phyloP scores from a whole-genome alignment of 805 yeast species.

The Barnettozyma pratensis region DNA sequence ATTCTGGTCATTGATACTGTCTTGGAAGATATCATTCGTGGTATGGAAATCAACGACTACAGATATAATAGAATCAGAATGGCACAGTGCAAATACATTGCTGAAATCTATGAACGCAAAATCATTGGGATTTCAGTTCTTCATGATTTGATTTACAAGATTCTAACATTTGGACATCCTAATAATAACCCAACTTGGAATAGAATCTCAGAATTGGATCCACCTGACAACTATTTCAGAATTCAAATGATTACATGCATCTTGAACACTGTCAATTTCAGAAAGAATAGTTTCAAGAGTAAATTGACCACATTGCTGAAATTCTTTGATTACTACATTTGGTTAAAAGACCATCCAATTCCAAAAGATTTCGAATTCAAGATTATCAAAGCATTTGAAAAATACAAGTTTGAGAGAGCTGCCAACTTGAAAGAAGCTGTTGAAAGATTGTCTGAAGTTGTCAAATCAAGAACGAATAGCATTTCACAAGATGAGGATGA shows the following conservation, averaged over 20 bases:
- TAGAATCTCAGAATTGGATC: slow-evolving; percentile 43
- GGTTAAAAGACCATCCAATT: slow-evolving; percentile 54
- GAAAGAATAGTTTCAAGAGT: slow-evolving; percentile 12
- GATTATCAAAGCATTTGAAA: slow-evolving; percentile 39
- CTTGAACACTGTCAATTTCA: slow-evolving; percentile 28
- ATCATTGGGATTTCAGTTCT: slow-evolving; percentile 43
- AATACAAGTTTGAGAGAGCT: slow-evolving; percentile 33
- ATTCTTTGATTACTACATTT: slow-evolving; percentile 68
- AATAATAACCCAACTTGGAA: slow-evolving; percentile 49
- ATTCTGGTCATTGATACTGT: slow-evolving; percentile 52
- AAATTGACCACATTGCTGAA: slow-evolving; percentile 39
- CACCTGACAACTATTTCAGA: slow-evolving; percentile 66
- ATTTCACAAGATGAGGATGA: slow-evolving; percentile 14
- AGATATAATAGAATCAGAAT: slow-evolving; percentile 54
- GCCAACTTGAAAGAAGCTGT: slow-evolving; percentile 39
- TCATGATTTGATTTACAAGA: slow-evolving; percentile 46
- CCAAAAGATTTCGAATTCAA: slow-evolving; percentile 59
- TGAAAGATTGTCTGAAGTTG: slow-evolving; percentile 30
- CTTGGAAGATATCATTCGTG: slow-evolving; percentile 58
- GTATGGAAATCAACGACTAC: slow-evolving; percentile 61
- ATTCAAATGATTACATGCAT: slow-evolving; percentile 48
- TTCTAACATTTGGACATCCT: slow-evolving; percentile 63
- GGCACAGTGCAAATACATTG: slow-evolving; percentile 55
- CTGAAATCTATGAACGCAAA: slow-evolving; percentile 47
- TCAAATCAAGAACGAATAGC: slow-evolving; percentile 18